phyloP scores from a whole-genome alignment of 192 early-diverging fungal species.

The Pilaira anomala region DNA sequence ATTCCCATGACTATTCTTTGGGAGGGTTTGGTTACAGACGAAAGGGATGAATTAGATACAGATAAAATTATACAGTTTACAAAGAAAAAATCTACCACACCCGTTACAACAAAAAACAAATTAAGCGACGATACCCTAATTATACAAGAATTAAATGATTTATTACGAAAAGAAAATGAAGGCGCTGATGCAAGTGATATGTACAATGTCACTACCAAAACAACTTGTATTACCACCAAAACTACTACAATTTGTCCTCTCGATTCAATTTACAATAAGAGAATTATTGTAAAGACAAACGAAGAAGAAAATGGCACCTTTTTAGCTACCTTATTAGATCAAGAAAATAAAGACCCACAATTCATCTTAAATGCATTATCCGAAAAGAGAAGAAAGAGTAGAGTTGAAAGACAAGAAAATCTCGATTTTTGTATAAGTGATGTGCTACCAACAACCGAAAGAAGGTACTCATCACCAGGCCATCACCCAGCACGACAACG shows the following conservation, averaged over 20 bases:
- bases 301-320: conserved; percentile 28
- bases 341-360: conserved; percentile 15
- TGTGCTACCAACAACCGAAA: conserved; percentile 3
- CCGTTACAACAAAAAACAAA: too few relatives aligned
- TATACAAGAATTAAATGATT: too few relatives aligned
- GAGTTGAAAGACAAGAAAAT: conserved; percentile 25
- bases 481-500: conserved; percentile 11
- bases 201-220: conserved; percentile 33
- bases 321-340: conserved; percentile 22
- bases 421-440: neutral
- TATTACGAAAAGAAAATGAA: neutral
- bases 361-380: conserved; percentile 46
- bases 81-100: too few relatives aligned
- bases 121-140: too few relatives aligned
- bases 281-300: conserved; percentile 26
- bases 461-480: neutral
- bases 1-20: conserved; percentile 49
- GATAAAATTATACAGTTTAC: too few relatives aligned
- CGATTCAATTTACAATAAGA: conserved; percentile 23
- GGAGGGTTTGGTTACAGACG: conserved; percentile 58
- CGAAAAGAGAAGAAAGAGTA: conserved; percentile 41
- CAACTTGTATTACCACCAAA: conserved; percentile 27
- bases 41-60: conserved; percentile 29
- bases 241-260: conserved; percentile 33
- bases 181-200: neutral